These are phyloP conservation scores for Nematodospora anomalae DNA, from an alignment of 1,139 yeast genomes.

Conservation along the genomic window DNA sequence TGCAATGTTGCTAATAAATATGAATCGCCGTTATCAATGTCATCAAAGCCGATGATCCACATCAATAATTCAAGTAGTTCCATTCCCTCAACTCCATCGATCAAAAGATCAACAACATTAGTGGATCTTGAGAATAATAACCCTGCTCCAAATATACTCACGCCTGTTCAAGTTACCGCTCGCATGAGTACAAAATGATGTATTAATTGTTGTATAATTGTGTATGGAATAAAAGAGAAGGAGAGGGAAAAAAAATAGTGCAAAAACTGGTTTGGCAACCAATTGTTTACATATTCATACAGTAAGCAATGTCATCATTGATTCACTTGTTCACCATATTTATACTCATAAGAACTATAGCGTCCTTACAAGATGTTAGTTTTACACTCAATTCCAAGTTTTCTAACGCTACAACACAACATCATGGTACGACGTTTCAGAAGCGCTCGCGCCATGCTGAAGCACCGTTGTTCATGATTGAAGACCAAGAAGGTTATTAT, in stretches of 20 bases:
- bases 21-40: constrained; percentile 14
- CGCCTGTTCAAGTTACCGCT: constrained; percentile 49
- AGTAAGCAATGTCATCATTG: constrained; percentile 1
- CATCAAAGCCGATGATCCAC: constrained; percentile 10
- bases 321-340: neutral
- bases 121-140: constrained; percentile 28
- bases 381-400: constrained; percentile 15
- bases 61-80: constrained; percentile 12
- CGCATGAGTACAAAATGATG: constrained; percentile 38
- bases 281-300: neutral
- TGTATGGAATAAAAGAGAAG: constrained; percentile 1
- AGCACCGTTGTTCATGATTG: constrained; percentile 30
- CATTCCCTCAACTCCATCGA: constrained; percentile 16
- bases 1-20: constrained; percentile 28
- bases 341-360: neutral
- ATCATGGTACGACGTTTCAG: constrained; percentile 4
- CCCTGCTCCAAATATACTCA: constrained; percentile 43
- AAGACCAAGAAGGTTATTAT: constrained; percentile 27
- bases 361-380: constrained; percentile 6
- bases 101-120: constrained; percentile 10
- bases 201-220: neutral
- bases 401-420: constrained; percentile 9
- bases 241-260: neutral
- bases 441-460: constrained; percentile 41
- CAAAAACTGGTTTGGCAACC: constrained; percentile 8